Base-by-base conservation (phyloP, 2,329 filamentous ascomycete genomes). In the Chalara sp. region DNA sequence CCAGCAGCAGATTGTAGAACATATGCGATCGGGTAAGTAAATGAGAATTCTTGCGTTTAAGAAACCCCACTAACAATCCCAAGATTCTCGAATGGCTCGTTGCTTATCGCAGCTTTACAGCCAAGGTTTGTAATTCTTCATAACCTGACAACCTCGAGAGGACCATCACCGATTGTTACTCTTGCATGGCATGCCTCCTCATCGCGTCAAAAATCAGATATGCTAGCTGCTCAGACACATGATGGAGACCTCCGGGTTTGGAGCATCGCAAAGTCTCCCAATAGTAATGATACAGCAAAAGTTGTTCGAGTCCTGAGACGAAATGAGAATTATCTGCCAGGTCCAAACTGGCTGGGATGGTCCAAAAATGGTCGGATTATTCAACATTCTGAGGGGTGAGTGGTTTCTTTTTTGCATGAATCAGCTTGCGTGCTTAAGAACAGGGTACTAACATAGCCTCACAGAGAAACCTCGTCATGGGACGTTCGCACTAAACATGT, bases 401-500 rank as follows among this genome's bases (percentile, higher is more conserved):
- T 81, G 37, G 35, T 47, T 40, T 32, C 50, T 48, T 55, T 48
- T 53, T 56, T 62, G 53, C 63, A 59, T 57, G 54, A 59, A 46
- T 55, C 57, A 69, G 73, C 65, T 69, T 73, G 73, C 73, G 73
- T 73, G 73, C 71, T 72, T 73, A 75, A 60, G 60, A 58, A 63
- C 63, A 61, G 63, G 53, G 59, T 52, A 62, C 67, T 68, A 64
- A 69, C 64, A 61, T 53, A 52, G 52, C 57, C 53, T 54, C 49
- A 61, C 65, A 90, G 91, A 50, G 87, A 96, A 76, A 96, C 91
- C 37, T 84, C 88, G 61, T 86, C 90, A 52, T 99, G 93, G 92
- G 93, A 99, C 74, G 93, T 99, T 43, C 81, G 91, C 56, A 99
- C 93, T n/a, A 97, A 97, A 67, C 86, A 95, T 64, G 90, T 99